A percentile compares a stretch with the other conserved stretches of the same genome.
phyloP scores from a whole-genome alignment of 257 asterid species.

The Paraleonurus japonicus region DNA sequence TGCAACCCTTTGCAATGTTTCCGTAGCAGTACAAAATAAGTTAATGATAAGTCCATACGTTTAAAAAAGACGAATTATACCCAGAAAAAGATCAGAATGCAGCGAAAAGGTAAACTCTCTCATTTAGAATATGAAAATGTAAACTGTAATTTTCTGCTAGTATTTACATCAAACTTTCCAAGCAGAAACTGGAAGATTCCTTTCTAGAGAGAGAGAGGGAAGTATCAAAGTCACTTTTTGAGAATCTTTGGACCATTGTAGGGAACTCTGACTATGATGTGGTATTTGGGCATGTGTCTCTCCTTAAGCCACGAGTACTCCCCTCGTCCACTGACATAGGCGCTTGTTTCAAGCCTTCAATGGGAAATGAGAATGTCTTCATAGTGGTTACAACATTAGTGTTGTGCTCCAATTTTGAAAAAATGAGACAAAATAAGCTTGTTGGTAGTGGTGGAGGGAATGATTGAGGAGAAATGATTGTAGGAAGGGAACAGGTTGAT shows the following conservation, averaged over 20 bases:
- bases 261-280: conserved; percentile 44
- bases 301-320: conserved; percentile 75
- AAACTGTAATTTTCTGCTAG: not conserved
- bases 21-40: no score
- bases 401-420: no score
- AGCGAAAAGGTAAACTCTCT: not conserved
- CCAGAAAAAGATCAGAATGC: not conserved
- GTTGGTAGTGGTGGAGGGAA: no score
- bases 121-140: not conserved
- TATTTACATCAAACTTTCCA: not conserved
- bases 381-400: no score
- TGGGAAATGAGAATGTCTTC: no score
- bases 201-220: not conserved
- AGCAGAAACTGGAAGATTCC: not conserved
- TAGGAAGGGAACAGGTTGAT: no score
- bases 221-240: conserved; percentile 27
- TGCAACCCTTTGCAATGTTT: no score
- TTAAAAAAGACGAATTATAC: no score
- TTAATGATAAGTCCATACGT: no score
- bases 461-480: no score
- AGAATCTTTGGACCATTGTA: conserved; percentile 72
- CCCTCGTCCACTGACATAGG: conserved; percentile 32
- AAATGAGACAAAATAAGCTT: no score
- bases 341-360: no score
- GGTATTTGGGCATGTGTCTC: conserved; percentile 69